Evolutionary conservation across 805 yeast genomes (phyloP).

Genomic region (Yarrowia sp.): DNA sequence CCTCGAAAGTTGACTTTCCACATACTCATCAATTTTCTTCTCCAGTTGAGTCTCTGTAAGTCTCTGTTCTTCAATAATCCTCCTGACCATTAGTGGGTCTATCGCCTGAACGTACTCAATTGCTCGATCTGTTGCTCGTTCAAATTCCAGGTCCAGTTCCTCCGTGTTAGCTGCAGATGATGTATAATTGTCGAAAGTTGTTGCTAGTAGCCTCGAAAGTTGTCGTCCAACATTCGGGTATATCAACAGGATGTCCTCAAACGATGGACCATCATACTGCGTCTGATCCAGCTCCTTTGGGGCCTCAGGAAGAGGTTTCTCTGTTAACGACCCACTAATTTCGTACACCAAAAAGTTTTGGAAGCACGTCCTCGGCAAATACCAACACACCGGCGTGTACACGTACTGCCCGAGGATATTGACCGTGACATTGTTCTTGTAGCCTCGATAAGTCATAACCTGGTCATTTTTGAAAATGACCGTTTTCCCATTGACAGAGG

Average conservation of each 20-base stretch:
- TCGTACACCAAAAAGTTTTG: slow-evolving; percentile 52
- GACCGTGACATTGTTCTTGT: slow-evolving; percentile 46
- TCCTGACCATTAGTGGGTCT: slow-evolving; percentile 33
- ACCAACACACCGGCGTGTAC: slow-evolving; percentile 54
- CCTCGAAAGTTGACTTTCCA: slow-evolving; percentile 66
- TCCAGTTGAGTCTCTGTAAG: slow-evolving; percentile 42
- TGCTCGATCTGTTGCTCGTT: slow-evolving; percentile 38
- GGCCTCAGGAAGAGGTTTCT: slow-evolving; percentile 15
- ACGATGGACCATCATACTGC: slow-evolving; percentile 29
- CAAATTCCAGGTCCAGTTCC: slow-evolving; percentile 38
- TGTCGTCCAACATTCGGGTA: slow-evolving; percentile 44
- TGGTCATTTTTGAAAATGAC: slow-evolving; percentile 54
- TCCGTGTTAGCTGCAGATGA: slow-evolving; percentile 37
- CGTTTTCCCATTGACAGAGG: slow-evolving; percentile 44
- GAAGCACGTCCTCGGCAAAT: slow-evolving; percentile 42
- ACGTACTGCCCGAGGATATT: slow-evolving; percentile 49
- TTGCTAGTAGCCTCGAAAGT: slow-evolving; percentile 44
- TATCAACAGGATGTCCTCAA: slow-evolving; percentile 44
- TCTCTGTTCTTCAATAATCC: slow-evolving; percentile 34
- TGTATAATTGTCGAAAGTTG: slow-evolving; percentile 43
- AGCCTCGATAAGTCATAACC: slow-evolving; percentile 59
- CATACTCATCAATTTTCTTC: slow-evolving; percentile 61
- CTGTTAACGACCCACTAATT: slow-evolving; percentile 53
- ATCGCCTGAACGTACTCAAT: slow-evolving; percentile 40
- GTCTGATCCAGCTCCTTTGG: neutral